Evolutionary conservation across 2,329 filamentous ascomycete genomes (phyloP), one percentile per base, ranked within the genome.

Genomic region (Fusarium irregulare): DNA sequence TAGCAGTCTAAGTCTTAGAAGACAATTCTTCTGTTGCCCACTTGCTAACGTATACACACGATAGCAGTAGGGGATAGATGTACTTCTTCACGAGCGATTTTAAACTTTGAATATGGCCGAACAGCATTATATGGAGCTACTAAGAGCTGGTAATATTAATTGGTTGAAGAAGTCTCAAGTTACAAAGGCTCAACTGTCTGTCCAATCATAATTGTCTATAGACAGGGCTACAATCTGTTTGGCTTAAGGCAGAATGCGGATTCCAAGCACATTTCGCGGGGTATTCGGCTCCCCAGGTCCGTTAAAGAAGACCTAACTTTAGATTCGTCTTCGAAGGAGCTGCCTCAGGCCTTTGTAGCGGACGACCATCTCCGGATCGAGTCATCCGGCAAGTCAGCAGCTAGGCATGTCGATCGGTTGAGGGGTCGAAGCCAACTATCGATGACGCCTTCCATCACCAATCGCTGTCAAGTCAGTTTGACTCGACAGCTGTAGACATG

Each of bases 391-490:
- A 34, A 62, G 49, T 50, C 53, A 61, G 53, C 51, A 28, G 47
- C 51, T 49, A 30, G 27, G 40, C 8, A 46, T 18, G 21, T n/a
- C 13, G 49, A 49, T 25, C 42, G 37, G 20, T 53, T 50, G 67
- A 68, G 64, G 56, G 49, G 64, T 34, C 44, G 34, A 58, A 40
- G 25, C 46, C 25, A 44, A 44, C 46, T 40, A 41, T 71, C 68
- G 53, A 71, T 71, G 68, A 71, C 64, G 64, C 45, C 27, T 51
- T 44, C 23, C 27, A 34, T 45, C 30, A 42, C 64, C 68, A 50
- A 62, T 58, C 53, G 48, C n/a, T 44, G 9, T 45, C 9, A 37
- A 48, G 40, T 37, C 21, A 27, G 37, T 49, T 41, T 18, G 30
- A 44, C 46, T 42, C 25, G 25, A 48, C 11, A 14, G 21, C n/a